phyloP scores from a whole-genome alignment of 805 yeast genomes.

The Ogataea thermomethanolica region DNA sequence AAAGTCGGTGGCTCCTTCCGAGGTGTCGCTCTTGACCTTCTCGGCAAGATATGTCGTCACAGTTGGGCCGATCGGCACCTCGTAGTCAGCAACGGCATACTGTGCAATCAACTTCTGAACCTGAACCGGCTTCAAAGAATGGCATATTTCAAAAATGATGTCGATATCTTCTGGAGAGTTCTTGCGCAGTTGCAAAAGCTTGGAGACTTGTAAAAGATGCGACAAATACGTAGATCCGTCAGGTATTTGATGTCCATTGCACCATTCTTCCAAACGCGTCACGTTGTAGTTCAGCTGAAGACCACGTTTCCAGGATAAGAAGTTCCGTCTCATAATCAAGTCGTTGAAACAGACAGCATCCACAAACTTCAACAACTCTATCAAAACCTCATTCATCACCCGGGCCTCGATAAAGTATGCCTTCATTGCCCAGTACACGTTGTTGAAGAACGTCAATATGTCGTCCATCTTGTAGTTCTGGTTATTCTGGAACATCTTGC shows the following conservation, averaged over 20 bases:
- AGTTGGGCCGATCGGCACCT: slow-evolving; percentile 81
- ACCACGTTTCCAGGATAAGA: slow-evolving; percentile 96
- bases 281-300: slow-evolving; percentile 94
- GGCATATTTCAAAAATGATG: slow-evolving; percentile 90
- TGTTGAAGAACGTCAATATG: slow-evolving; percentile 81
- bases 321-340: slow-evolving; percentile 88
- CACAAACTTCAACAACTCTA: slow-evolving; percentile 78
- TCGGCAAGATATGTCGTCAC: slow-evolving; percentile 80
- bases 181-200: slow-evolving; percentile 87
- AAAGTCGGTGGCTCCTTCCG: slow-evolving; percentile 57
- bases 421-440: slow-evolving; percentile 90
- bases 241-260: slow-evolving; percentile 86
- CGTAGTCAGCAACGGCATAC: slow-evolving; percentile 91
- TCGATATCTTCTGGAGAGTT: slow-evolving; percentile 85
- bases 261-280: slow-evolving; percentile 97
- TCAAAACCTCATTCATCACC: slow-evolving; percentile 78
- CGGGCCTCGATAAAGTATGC: slow-evolving; percentile 82
- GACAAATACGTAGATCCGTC: slow-evolving; percentile 82
- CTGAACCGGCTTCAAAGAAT: slow-evolving; percentile 91
- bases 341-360: slow-evolving; percentile 95
- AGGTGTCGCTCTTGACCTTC: slow-evolving; percentile 51
- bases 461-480: slow-evolving; percentile 91
- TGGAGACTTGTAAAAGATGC: slow-evolving; percentile 89
- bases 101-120: slow-evolving; percentile 87
- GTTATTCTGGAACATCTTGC: slow-evolving; percentile 73